Evolutionary conservation across 768 basidiomycete species (phyloP).

Genomic region (Hydnum rufescens): DNA sequence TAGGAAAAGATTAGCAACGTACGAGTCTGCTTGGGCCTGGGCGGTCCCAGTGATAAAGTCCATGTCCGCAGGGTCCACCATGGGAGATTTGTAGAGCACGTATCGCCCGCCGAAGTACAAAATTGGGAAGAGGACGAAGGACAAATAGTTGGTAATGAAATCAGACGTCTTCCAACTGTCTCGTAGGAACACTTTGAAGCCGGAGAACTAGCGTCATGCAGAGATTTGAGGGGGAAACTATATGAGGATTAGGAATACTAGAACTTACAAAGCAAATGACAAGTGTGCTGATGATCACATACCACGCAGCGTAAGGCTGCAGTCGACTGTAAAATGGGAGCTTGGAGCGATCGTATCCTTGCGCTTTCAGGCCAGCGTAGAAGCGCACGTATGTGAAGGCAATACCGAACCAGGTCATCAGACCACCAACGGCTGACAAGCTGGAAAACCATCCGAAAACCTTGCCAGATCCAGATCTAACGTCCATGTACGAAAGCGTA

Average conservation of each 20-base stretch:
- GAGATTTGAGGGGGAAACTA: no score
- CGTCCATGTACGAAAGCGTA: slow-evolving; percentile 64
- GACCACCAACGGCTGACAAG: slow-evolving; percentile 38
- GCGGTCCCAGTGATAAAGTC: slow-evolving; percentile 59
- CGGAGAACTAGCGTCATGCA: no score
- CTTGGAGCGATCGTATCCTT: slow-evolving; percentile 49
- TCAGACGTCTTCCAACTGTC: slow-evolving; percentile 31
- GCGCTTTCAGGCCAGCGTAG: slow-evolving; percentile 58
- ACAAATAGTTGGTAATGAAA: slow-evolving; percentile 78
- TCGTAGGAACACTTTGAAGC: slow-evolving; percentile 17
- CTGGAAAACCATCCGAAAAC: slow-evolving; percentile 31
- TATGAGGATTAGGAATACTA: slow-evolving; percentile 13
- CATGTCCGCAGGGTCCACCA: slow-evolving; percentile 45
- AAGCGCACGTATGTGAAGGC: slow-evolving; percentile 63
- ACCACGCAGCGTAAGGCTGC: slow-evolving; percentile 29
- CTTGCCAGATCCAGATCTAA: slow-evolving; percentile 27
- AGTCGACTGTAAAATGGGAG: slow-evolving; percentile 47
- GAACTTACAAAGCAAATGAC: slow-evolving; percentile 16
- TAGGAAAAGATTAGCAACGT: slow-evolving; percentile 29
- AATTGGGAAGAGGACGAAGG: slow-evolving; percentile 43
- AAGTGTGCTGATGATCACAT: slow-evolving; percentile 17
- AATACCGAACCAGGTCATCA: slow-evolving; percentile 55
- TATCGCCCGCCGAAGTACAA: slow-evolving; percentile 44
- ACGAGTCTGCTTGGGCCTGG: slow-evolving; percentile 44
- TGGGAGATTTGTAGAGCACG: slow-evolving; percentile 25